phyloP scores from a whole-genome alignment of 1,284 basidiomycete species.

The Marasmius fiardii region DNA sequence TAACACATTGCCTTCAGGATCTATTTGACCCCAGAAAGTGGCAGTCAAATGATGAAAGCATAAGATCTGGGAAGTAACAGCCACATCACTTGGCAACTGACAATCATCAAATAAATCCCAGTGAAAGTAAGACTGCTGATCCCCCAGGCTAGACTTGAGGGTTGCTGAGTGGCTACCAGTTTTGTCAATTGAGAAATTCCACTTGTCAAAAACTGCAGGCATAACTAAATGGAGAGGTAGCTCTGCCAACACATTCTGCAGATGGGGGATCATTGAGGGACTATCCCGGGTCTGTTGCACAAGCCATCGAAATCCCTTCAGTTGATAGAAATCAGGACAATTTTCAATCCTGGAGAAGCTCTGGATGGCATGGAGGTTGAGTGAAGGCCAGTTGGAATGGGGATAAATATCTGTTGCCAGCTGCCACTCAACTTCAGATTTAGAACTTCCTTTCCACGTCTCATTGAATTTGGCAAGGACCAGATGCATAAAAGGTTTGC shows the following conservation, averaged over 20 bases:
- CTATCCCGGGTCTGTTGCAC: neutral
- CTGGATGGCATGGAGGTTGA: neutral
- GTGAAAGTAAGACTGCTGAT: too few relatives aligned
- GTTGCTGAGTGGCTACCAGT: too few relatives aligned
- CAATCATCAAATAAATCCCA: too few relatives aligned
- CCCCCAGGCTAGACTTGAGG: too few relatives aligned
- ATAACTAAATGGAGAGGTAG: neutral
- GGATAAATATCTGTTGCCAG: neutral
- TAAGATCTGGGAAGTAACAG: too few relatives aligned
- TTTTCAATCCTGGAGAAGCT: neutral
- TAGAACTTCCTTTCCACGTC: too few relatives aligned
- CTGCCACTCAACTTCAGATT: neutral
- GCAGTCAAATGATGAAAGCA: too few relatives aligned
- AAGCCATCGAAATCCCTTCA: neutral
- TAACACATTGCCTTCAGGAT: too few relatives aligned
- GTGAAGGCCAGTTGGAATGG: neutral
- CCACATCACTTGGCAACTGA: too few relatives aligned
- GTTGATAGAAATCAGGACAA: neutral
- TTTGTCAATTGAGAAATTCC: too few relatives aligned
- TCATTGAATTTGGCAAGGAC: neutral
- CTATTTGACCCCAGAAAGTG: too few relatives aligned
- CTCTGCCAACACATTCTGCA: neutral
- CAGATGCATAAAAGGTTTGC: too few relatives aligned
- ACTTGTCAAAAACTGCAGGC: neutral
- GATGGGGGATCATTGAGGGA: neutral